Percentiles rank a stretch among this genome's conserved stretches.
These are phyloP conservation scores for Pyrrhoderma noxium DNA, from an alignment of 1,284 basidiomycete genomes.

Conservation along the genomic window DNA sequence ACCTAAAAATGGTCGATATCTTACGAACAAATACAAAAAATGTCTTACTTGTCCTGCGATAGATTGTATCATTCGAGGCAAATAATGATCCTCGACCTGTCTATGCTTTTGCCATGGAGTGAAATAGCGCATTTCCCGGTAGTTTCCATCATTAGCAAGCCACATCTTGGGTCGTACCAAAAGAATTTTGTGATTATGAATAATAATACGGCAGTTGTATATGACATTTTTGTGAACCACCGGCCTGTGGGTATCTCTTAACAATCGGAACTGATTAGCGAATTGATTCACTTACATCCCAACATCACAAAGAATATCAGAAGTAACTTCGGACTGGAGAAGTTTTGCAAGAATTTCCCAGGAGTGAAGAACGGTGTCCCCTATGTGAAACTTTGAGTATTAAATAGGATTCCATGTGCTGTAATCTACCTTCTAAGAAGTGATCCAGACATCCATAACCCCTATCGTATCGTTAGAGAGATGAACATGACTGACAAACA, in stretches of 20 bases:
- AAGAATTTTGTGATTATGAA: constrained; percentile 80
- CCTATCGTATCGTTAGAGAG: constrained; percentile 31
- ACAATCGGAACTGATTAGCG: not conserved
- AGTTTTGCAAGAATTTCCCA: constrained; percentile 93
- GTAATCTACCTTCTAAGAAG: constrained; percentile 67
- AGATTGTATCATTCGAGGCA: constrained; percentile 81
- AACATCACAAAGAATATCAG: constrained; percentile 85
- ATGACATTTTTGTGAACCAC: constrained; percentile 94
- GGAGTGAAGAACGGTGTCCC: constrained; percentile 90
- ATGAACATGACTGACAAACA: not conserved
- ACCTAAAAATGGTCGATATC: constrained; percentile 33
- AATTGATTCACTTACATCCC: constrained; percentile 66
- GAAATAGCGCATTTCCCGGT: constrained; percentile 93
- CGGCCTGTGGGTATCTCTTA: constrained; percentile 52
- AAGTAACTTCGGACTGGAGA: constrained; percentile 66
- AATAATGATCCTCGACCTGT: constrained; percentile 81
- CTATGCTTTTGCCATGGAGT: constrained; percentile 91
- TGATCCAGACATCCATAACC: constrained; percentile 96
- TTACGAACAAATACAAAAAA: not conserved
- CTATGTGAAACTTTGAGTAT: constrained; percentile 41
- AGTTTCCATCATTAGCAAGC: constrained; percentile 98
- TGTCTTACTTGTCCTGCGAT: constrained; percentile 77
- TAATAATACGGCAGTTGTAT: constrained; percentile 93
- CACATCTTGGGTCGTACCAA: constrained; percentile 99
- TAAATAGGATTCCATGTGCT: not conserved